These are phyloP conservation scores for Epicoccum nigrum DNA, from an alignment of 2,329 filamentous ascomycete genomes.

Conservation along the genomic window DNA sequence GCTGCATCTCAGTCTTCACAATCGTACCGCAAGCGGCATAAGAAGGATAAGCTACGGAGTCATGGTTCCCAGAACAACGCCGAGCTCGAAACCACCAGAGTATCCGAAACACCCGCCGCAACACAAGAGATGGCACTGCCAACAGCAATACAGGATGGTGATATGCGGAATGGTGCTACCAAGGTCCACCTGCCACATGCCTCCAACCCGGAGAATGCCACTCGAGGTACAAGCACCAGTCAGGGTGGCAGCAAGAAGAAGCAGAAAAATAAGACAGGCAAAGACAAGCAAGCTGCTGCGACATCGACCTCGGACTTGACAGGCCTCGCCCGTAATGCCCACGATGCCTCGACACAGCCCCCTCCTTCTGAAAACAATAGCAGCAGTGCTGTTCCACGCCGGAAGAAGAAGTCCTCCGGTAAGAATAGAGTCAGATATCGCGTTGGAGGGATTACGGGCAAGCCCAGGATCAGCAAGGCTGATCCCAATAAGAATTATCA, in stretches of 20 bases:
- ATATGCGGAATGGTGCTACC: background rate
- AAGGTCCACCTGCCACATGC: background rate
- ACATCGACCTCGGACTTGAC: background rate
- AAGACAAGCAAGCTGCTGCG: background rate
- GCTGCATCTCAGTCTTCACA: background rate
- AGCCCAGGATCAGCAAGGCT: background rate
- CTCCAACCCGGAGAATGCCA: background rate
- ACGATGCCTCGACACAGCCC: background rate
- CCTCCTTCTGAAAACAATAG: background rate
- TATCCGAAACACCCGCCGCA: background rate
- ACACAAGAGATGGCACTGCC: background rate
- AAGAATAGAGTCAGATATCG: background rate
- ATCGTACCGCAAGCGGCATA: background rate
- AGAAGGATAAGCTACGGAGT: background rate
- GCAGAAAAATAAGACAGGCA: background rate
- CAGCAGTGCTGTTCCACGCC: background rate
- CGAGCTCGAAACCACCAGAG: background rate
- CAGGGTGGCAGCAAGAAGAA: background rate
- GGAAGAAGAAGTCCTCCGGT: background rate
- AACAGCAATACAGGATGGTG: background rate
- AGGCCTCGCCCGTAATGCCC: too few species aligned
- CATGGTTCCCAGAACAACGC: background rate
- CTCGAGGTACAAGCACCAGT: background rate
- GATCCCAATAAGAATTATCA: slow-evolving; percentile 10
- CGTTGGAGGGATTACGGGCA: slow-evolving; percentile 1